These are phyloP conservation scores for Jamesozyma hellenica DNA, from an alignment of 805 yeast genomes.

Conservation along the genomic window DNA sequence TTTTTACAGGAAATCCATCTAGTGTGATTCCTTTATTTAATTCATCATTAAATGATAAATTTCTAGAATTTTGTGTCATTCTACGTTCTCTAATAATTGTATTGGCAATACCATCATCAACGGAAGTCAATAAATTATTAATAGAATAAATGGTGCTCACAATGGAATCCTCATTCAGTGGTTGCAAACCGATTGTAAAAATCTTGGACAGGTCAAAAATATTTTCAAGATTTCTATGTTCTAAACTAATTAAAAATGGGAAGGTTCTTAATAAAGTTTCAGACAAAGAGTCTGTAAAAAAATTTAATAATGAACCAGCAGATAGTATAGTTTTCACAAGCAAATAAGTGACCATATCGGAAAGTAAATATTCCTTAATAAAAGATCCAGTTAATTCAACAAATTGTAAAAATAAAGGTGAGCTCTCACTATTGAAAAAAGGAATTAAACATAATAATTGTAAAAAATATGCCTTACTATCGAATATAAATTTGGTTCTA, in stretches of 20 bases:
- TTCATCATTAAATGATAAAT: neutral
- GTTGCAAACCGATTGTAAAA: constrained; percentile 57
- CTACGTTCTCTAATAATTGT: constrained; percentile 29
- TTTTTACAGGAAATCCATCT: neutral
- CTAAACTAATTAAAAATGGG: constrained; percentile 49
- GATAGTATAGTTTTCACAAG: constrained; percentile 36
- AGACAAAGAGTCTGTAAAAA: constrained; percentile 26
- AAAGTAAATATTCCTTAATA: constrained; percentile 39
- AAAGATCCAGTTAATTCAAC: constrained; percentile 40
- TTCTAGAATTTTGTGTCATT: constrained; percentile 19
- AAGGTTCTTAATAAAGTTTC: constrained; percentile 31
- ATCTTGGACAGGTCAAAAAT: constrained; percentile 46
- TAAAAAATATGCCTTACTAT: constrained; percentile 32
- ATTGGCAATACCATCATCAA: constrained; percentile 34
- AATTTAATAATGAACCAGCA: constrained; percentile 46
- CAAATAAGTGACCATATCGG: constrained; percentile 12
- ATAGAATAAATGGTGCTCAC: constrained; percentile 78
- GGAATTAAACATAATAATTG: constrained; percentile 27
- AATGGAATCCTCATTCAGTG: constrained; percentile 68
- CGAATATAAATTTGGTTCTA: constrained; percentile 15
- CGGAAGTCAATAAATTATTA: constrained; percentile 58
- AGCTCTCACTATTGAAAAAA: constrained; percentile 36
- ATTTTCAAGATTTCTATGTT: constrained; percentile 36
- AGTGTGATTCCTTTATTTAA: neutral
- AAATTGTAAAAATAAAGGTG: constrained; percentile 36